Conservation (phyloP, 2,329 filamentous ascomycete species). For the Aspergillus brunneoviolaceus region DNA sequence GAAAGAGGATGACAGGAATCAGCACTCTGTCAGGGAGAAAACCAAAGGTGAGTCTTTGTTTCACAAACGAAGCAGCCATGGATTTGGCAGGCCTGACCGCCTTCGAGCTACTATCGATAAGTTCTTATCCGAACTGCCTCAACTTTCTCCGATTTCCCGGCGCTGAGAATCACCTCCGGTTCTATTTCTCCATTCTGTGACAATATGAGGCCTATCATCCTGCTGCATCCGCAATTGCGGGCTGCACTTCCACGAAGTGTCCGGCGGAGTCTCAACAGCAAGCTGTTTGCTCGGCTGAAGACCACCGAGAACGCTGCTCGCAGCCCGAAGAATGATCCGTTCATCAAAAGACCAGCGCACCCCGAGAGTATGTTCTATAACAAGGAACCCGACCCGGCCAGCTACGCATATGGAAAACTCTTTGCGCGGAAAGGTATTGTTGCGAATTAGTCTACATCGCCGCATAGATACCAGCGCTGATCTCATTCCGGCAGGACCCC, state of each 20-base stretch:
- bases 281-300: slow-evolving; percentile 30
- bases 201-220: slow-evolving; percentile 27
- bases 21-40: too few species aligned
- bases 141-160: background rate
- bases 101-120: background rate
- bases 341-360: slow-evolving; percentile 12
- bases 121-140: background rate
- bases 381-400: slow-evolving; percentile 16
- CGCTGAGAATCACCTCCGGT: too few species aligned
- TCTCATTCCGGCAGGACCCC: slow-evolving; percentile 29
- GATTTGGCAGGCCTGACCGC: background rate
- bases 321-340: slow-evolving; percentile 23
- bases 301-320: slow-evolving; percentile 27
- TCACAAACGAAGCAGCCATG: background rate
- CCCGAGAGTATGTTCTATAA: slow-evolving; percentile 12
- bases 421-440: slow-evolving; percentile 30
- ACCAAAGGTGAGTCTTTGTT: background rate
- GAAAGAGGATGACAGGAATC: too few species aligned
- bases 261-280: slow-evolving; percentile 28
- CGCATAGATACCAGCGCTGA: slow-evolving; percentile 2
- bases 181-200: too few species aligned
- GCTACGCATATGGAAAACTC: slow-evolving; percentile 25
- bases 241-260: slow-evolving; percentile 24
- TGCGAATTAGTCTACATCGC: background rate
- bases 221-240: slow-evolving; percentile 34